Base-by-base conservation (phyloP, 257 asterid genomes). In the Misopates orontium region DNA sequence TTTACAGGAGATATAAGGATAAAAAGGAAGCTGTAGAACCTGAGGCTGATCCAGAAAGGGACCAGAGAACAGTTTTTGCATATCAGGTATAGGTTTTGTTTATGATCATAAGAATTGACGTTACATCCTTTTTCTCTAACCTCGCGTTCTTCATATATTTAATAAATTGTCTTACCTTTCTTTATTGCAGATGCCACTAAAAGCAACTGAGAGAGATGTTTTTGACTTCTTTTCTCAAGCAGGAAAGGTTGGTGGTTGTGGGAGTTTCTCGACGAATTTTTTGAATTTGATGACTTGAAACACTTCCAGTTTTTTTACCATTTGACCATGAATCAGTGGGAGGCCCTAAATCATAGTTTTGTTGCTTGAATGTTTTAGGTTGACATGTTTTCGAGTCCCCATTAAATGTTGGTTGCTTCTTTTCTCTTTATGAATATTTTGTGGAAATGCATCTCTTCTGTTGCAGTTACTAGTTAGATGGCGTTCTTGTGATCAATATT, bases 1-100 rank as follows among this genome's bases (percentile, higher is more conserved):
- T 36, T 77, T 41, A 91, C 96, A 94, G 99, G 96, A 83, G 97
- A 69, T 94, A 80, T 73, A 94, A 85, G 83, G 99, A 94, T 47
- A 94, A 90, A 82, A 94, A 88, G 68, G 99, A 94, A 77, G 82
- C 88, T 7, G 80, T 62, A 62, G 99, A 94, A 79, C 95, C 97
- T 77, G 99, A 94, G 81, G 97, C 97, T 55, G 99, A 94, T 68
- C 99, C 99, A 56, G 99, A 94, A 78, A 87, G 99, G 83, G 99
- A 94, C 69, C 99, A 94, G 81, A 84, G 97, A 81, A 94, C 99
- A 54, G 99, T 94, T 73, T 94, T 94, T 74, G 99, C 97, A 24
- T 94, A 87, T 73, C 99, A 94, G 95, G 99, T 86, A 60, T 52
- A 23, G 36, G 2, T 73, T 69, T 57, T 24, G 40, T 53, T 12